Conservation (phyloP, 371 early-diverging fungal genomes). For the Phascolomyces articulosus region DNA sequence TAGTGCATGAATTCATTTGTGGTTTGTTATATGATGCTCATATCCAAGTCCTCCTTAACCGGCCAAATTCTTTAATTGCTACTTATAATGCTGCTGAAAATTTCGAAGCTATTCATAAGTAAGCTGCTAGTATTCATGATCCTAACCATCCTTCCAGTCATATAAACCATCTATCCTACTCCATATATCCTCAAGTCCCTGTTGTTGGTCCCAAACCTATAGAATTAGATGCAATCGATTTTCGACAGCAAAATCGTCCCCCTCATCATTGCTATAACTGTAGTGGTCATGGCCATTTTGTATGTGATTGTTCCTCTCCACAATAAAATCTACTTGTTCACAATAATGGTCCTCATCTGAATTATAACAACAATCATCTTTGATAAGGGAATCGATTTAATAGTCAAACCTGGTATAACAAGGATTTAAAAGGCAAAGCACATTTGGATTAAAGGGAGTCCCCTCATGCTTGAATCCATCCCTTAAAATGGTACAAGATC, state of each 20-base stretch:
- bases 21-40: conserved; percentile 7
- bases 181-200: background rate
- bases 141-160: background rate
- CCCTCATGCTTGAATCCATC: background rate
- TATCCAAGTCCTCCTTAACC: background rate
- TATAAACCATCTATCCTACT: no score
- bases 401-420: background rate
- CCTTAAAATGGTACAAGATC: conserved; percentile 5
- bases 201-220: conserved; percentile 5
- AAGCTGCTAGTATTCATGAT: background rate
- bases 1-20: conserved; percentile 8
- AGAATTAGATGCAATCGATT: conserved; percentile 3
- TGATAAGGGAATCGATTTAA: no score
- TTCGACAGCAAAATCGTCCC: background rate
- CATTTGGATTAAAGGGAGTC: conserved; percentile 5
- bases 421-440: conserved; percentile 11
- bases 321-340: background rate
- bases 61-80: background rate
- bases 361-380: no score
- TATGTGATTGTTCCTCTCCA: background rate
- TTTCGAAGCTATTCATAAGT: background rate
- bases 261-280: conserved; percentile 11
- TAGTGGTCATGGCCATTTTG: conserved; percentile 5
- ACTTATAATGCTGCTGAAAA: conserved; percentile 7
- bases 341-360: background rate